A percentile compares a stretch with the other conserved stretches of the same genome.
These are phyloP conservation scores for Phytopythium aichiense DNA, from an alignment of 352 stramenopile genomes.

Conservation along the genomic window DNA sequence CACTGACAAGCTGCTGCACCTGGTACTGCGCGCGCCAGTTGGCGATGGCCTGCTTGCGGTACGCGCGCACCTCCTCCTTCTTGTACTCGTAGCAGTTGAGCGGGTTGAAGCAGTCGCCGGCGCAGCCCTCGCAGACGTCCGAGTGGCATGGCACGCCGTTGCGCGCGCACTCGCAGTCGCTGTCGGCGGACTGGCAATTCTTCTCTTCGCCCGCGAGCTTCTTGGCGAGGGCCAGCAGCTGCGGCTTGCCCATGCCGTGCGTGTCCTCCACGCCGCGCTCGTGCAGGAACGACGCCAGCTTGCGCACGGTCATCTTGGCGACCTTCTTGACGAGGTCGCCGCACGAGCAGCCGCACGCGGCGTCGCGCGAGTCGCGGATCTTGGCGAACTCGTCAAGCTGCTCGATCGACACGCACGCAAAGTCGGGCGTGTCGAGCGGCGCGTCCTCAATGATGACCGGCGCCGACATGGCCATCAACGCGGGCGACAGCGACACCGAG, in stretches of 20 bases:
- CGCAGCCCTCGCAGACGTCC: slow-evolving; percentile 70
- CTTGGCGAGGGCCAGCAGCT: slow-evolving; percentile 67
- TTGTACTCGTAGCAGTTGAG: slow-evolving; percentile 75
- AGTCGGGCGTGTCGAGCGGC: slow-evolving; percentile 42
- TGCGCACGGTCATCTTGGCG: slow-evolving; percentile 82
- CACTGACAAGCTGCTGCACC: background rate
- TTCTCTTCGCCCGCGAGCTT: slow-evolving; percentile 56
- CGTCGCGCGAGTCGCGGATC: slow-evolving; percentile 80
- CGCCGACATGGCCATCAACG: slow-evolving; percentile 14
- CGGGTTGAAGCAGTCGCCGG: slow-evolving; percentile 68
- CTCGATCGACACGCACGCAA: slow-evolving; percentile 75
- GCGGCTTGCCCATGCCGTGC: slow-evolving; percentile 43
- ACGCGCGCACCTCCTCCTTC: slow-evolving; percentile 54
- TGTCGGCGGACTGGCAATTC: slow-evolving; percentile 59
- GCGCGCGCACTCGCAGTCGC: slow-evolving; percentile 67
- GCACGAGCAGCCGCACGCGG: slow-evolving; percentile 71
- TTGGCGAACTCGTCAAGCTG: slow-evolving; percentile 80
- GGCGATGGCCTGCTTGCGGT: slow-evolving; percentile 65
- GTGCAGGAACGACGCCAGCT: slow-evolving; percentile 61
- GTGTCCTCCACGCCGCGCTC: slow-evolving; percentile 37
- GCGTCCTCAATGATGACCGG: slow-evolving; percentile 16
- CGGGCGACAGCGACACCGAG: slow-evolving; percentile 22
- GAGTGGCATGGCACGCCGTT: slow-evolving; percentile 76
- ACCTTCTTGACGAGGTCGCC: slow-evolving; percentile 75
- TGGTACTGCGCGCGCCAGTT: slow-evolving; percentile 36